Base-by-base conservation (phyloP, 306 rosid genomes). In the Cicer yamashitae region DNA sequence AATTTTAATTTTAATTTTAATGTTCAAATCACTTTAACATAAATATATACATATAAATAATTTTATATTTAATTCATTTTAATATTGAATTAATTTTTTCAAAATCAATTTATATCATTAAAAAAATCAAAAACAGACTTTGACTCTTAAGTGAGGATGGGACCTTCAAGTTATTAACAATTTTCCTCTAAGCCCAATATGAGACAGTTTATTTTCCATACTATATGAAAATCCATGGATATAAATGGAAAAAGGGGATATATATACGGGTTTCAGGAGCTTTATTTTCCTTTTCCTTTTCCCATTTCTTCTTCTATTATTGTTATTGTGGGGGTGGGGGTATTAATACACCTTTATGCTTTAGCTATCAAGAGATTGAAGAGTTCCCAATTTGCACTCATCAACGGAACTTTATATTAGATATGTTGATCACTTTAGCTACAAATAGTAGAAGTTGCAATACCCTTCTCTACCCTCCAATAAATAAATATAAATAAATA, bases 201-300 rank as follows among this genome's bases (percentile, higher is more conserved):
- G 37, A 64, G 25, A 59, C 73, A 64, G 59, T 7, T 57, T 77
- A 59, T 66, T 71, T 8, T 43, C 40, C 66, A 61, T 69, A 53
- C 45, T 62, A 51, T 67, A 46, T 62, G 58, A 30, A 72, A 46
- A 74, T 46, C 58, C 81, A 60, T 59, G 73, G 3, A 81, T 67
- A 39, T 38, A 74, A 48, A 50, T 48, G 70, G 25, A 68, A 77
- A 37, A 68, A 53, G 56, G 39, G 53, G 48, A 45, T 53, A 22
- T 15, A 48, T 20, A 1, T 6, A 22, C 56, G 25, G 66, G 50
- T 54, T 54, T 47, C 40, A 50, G 14, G 45, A 70, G 46, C 71
- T 78, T 78, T 61, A 69, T 78, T 47, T 58, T 13, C 13, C 22
- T 25, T 2, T 14, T 52, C 7, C 10, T 78, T 47, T 47, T 13